Evolutionary conservation across 2,329 filamentous ascomycete genomes (phyloP), one percentile per base, ranked within the genome.

Genomic region (Alternaria triticimaculans): DNA sequence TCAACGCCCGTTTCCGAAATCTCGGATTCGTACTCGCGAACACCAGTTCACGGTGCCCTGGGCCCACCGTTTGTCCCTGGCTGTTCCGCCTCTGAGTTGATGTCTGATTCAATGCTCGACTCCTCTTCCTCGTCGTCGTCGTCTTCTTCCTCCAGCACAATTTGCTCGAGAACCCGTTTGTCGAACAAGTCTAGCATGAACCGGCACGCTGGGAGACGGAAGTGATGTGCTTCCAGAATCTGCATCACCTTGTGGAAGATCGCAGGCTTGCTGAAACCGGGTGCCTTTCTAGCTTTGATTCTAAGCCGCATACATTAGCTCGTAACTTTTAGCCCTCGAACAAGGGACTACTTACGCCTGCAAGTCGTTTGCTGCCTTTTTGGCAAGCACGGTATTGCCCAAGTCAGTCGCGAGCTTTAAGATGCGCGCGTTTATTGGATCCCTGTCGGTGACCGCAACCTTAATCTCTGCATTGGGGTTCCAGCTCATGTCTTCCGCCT

Each of bases 141-240:
- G 10, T 82, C 82, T 20, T 92, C 91, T 72, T 92, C 91, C 55
- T 92, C 90, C 62, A 97, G 89, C 12, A 99, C 92, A 64, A 97
- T 92, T 68, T 89, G 88, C 67, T 94, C 86, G 81, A 98, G 86
- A 46, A 98, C 92, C 63, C 88, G 90, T 81, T 95, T 96, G 75
- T 98, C 95, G 74, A 99, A 99, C 21, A 99, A 82, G 76, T 98
- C 96, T 63, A 98, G 90, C 37, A 97, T 92, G 81, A 97, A 94
- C 49, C 95, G 90, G 65, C 95, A 91, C 26, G 96, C 92, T 1
- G 90, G 91, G 3, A 99, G 86, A 21, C 94, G 88, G 80, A 96
- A 98, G 76, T 96, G 93, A 73, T 97, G 95, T 70, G 89, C 90
- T 79, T 97, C 94, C 63, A 99, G 86, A 53, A 98, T 85, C 9